Percentiles rank a stretch among this genome's conserved stretches.
These are phyloP conservation scores for Huntiella moniliformis DNA, from an alignment of 2,329 filamentous ascomycete genomes.

Conservation along the genomic window DNA sequence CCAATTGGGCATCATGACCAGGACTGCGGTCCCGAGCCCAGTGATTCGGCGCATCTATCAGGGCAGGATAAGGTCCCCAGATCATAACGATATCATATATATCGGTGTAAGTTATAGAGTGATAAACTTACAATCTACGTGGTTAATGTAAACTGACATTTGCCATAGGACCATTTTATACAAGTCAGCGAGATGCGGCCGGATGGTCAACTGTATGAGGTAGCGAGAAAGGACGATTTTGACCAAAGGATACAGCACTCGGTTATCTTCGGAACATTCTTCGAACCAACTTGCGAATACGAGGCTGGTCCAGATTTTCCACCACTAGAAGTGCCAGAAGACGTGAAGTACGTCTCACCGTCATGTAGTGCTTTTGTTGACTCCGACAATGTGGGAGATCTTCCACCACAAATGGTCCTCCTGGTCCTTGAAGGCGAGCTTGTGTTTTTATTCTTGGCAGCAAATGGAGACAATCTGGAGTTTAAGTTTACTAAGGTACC, in stretches of 20 bases:
- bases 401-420: slow-evolving; percentile 67
- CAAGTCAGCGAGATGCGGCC: slow-evolving; percentile 58
- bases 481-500: slow-evolving; percentile 37
- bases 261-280: slow-evolving; percentile 42
- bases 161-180: slow-evolving; percentile 49
- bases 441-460: slow-evolving; percentile 54
- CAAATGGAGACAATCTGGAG: slow-evolving; percentile 27
- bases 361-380: slow-evolving; percentile 4
- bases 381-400: slow-evolving; percentile 11
- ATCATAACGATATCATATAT: slow-evolving; percentile 67
- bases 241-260: slow-evolving; percentile 62
- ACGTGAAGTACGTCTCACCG: not conserved
- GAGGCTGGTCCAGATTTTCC: not conserved
- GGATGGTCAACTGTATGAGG: slow-evolving; percentile 52
- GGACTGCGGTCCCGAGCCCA: slow-evolving; percentile 60
- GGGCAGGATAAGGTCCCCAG: slow-evolving; percentile 51
- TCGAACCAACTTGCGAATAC: not conserved
- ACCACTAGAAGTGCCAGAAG: not conserved
- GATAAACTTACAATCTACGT: not conserved
- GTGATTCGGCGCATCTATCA: slow-evolving; percentile 60
- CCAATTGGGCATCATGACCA: slow-evolving; percentile 53
- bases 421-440: slow-evolving; percentile 58
- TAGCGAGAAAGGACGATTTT: slow-evolving; percentile 67
- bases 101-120: slow-evolving; percentile 43
- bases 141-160: not conserved